Evolutionary conservation across 2,329 filamentous ascomycete species (phyloP).

Genomic region (Beauveria sp.): DNA sequence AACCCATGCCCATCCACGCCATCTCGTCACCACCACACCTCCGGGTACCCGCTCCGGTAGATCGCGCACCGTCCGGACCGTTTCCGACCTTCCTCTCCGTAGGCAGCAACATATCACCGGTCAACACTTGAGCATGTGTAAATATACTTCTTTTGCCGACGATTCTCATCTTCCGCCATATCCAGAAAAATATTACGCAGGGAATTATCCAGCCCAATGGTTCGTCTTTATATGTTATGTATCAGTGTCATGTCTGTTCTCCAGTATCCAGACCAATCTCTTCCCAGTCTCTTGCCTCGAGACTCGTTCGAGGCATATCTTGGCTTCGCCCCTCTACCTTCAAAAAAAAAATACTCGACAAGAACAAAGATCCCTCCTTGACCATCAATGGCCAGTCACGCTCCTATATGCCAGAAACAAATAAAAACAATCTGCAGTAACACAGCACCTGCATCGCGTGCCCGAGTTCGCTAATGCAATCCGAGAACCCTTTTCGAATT

Average conservation of each 20-base stretch:
- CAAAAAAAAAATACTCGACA: background rate
- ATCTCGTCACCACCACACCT: background rate
- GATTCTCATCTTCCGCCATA: background rate
- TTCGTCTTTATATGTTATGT: background rate
- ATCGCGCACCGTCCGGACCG: background rate
- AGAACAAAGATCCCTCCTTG: background rate
- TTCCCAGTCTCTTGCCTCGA: background rate
- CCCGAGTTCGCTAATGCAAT: slow-evolving; percentile 31
- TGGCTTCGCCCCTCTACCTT: background rate
- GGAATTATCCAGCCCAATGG: background rate
- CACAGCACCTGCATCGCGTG: background rate
- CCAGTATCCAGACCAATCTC: background rate
- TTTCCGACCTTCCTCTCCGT: background rate
- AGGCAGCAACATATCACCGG: background rate
- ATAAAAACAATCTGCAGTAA: background rate
- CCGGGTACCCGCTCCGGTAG: slow-evolving; percentile 8
- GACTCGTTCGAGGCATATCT: background rate
- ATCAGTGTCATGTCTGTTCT: background rate
- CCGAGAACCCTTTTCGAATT: slow-evolving; percentile 70
- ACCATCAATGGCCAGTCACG: background rate
- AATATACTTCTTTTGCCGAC: background rate
- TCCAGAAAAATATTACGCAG: background rate
- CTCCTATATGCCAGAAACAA: slow-evolving; percentile 8
- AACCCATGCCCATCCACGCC: background rate
- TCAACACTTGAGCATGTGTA: background rate